Evolutionary conservation across 225 moss, liverwort and hornwort genomes (phyloP), one percentile per base, ranked within the genome.

Genomic region (Pleurozium schreberi): DNA sequence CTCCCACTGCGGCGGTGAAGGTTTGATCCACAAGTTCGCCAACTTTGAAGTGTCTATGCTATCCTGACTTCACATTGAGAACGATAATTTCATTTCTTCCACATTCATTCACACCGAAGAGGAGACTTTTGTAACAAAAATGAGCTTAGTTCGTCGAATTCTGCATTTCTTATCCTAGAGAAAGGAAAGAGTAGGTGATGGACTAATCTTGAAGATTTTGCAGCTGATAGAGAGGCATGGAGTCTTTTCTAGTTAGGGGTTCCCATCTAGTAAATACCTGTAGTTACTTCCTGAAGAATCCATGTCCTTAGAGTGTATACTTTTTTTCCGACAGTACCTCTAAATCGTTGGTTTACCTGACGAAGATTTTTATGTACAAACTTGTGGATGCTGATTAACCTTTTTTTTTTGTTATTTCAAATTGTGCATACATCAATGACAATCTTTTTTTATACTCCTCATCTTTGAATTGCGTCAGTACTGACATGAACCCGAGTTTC

Each of bases 21-120:
- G 89, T 69, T 61, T 91, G 59, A 86, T 89, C 80, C 89, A 92
- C 78, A 92, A 92, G 75, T 91, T 93, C 84, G 87, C 92, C 49
- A 86, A 89, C 80, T 90, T 91, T 58, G 93, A 93, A 86, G 91
- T 93, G 75, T 92, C 92, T 12, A 91, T 93, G 93, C 88, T 92
- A 14, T 93, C 93, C 76, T 93, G 80, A 89, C 62, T 64, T 71
- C 49, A 38, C 55, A 20, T 33, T 47, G 52, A 67, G 81, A 70
- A 60, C 59, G 27, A 84, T 49, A 59, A 79, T 45, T 50, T 27
- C 65, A 57, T 68, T 45, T 67, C 90, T 87, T 92, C 81, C n/a
- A 57, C 78, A 76, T 83, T 75, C 62, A 40, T 90, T 65, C 42
- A 64, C 68, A 89, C 38, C 53, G 77, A 69, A 52, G 63, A 68